These are phyloP conservation scores for Hygrophorus pudorinus DNA, from an alignment of 768 basidiomycete genomes.

Conservation along the genomic window DNA sequence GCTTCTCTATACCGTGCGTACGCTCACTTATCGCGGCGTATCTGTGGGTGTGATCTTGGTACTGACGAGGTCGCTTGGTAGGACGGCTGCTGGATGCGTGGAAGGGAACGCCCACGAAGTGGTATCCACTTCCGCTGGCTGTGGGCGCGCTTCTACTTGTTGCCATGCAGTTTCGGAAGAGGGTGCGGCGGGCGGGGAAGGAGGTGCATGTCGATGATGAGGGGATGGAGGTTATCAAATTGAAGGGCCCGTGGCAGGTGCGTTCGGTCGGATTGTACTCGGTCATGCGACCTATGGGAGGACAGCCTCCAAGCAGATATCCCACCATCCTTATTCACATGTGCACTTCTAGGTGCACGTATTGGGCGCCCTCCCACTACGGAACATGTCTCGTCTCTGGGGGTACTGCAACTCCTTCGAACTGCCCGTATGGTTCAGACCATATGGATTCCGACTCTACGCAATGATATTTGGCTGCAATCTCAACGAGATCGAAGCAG, in stretches of 20 bases:
- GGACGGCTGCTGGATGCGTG: slow-evolving; percentile 67
- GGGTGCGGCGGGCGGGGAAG: slow-evolving; percentile 33
- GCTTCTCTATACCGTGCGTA: slow-evolving; percentile 45
- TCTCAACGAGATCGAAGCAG: slow-evolving; percentile 78
- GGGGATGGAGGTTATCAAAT: slow-evolving; percentile 68
- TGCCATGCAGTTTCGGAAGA: slow-evolving; percentile 64
- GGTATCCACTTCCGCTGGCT: slow-evolving; percentile 90
- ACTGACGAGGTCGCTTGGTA: slow-evolving; percentile 17
- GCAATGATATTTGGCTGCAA: slow-evolving; percentile 88
- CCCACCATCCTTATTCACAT: background rate
- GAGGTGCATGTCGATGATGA: slow-evolving; percentile 77
- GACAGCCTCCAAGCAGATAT: background rate
- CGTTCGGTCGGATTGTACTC: slow-evolving; percentile 15
- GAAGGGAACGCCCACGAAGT: slow-evolving; percentile 83
- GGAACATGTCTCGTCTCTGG: slow-evolving; percentile 95
- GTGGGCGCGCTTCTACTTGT: slow-evolving; percentile 85
- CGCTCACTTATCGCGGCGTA: background rate
- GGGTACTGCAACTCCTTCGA: slow-evolving; percentile 91
- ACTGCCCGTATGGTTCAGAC: slow-evolving; percentile 93
- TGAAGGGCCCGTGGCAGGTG: slow-evolving; percentile 93
- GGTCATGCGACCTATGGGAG: background rate
- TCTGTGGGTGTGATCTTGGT: too few species aligned
- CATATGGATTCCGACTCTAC: slow-evolving; percentile 79
- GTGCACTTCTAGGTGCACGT: slow-evolving; percentile 69
- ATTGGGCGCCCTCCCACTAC: slow-evolving; percentile 86